Percentiles rank a stretch among this genome's conserved stretches.
Conservation (phyloP, 805 yeast genomes). For the Metschnikowia aberdeeniae region DNA sequence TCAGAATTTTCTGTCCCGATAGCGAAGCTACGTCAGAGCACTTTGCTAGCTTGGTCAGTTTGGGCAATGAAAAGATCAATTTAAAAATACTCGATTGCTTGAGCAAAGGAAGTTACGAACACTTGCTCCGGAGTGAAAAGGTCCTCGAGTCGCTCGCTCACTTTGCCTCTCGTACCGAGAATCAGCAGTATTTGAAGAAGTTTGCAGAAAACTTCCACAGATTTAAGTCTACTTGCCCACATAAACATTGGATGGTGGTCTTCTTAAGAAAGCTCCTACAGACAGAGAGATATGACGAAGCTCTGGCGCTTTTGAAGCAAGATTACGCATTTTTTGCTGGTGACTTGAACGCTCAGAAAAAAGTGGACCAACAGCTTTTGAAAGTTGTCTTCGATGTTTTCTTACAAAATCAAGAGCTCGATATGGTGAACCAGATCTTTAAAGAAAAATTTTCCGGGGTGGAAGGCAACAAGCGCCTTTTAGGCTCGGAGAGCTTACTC, state of each 20-base stretch:
- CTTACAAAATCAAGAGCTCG: conserved; percentile 11
- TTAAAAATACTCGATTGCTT: conserved; percentile 21
- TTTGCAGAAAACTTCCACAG: conserved; percentile 10
- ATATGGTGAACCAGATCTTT: conserved; percentile 18
- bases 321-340: conserved; percentile 5
- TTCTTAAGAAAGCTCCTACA: conserved; percentile 16
- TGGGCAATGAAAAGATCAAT: conserved; percentile 24
- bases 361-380: conserved; percentile 6
- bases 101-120: conserved; percentile 2
- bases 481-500: conserved; percentile 17
- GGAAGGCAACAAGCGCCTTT: conserved; percentile 12
- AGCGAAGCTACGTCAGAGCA: conserved; percentile 5
- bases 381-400: conserved; percentile 12
- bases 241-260: conserved; percentile 18
- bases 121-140: conserved; percentile 6
- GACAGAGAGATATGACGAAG: conserved; percentile 5
- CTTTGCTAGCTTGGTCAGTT: conserved; percentile 15
- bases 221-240: conserved; percentile 10
- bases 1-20: conserved; percentile 17
- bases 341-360: conserved; percentile 4
- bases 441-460: conserved; percentile 13
- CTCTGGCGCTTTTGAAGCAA: conserved; percentile 1
- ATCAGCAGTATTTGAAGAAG: conserved; percentile 19
- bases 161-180: conserved; percentile 14
- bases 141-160: conserved; percentile 7